These are phyloP conservation scores for Tubosaeta sp. DNA, from an alignment of 768 basidiomycete genomes.

Conservation along the genomic window DNA sequence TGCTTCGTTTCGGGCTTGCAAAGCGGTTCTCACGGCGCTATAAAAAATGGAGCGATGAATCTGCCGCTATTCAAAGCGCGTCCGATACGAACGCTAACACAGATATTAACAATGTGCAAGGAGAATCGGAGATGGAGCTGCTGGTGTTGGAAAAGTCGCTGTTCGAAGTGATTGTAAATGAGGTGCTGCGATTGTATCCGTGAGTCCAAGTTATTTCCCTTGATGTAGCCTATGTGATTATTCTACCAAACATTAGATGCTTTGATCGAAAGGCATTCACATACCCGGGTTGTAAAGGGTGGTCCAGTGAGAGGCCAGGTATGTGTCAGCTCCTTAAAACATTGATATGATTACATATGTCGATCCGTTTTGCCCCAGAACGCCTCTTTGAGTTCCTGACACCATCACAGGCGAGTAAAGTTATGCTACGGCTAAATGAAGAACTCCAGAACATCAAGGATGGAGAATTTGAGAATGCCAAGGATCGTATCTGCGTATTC, in stretches of 20 bases:
- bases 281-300: background rate
- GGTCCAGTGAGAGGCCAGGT: conserved; percentile 2
- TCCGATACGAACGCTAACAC: accelerated
- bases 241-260: background rate
- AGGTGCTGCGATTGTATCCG: conserved; percentile 9
- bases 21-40: conserved; percentile 23
- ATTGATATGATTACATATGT: background rate
- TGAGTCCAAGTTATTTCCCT: background rate
- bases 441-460: conserved; percentile 3
- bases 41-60: conserved; percentile 19
- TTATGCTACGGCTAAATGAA: background rate
- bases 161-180: conserved; percentile 25
- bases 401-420: conserved; percentile 7
- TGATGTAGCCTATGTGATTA: background rate
- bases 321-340: background rate
- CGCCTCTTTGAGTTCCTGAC: background rate
- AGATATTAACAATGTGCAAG: background rate
- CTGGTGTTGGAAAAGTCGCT: conserved; percentile 13
- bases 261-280: conserved; percentile 13
- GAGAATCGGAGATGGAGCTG: conserved; percentile 2
- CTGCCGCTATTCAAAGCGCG: background rate
- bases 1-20: conserved; percentile 27
- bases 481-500: background rate
- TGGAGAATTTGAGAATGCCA: conserved; percentile 1
- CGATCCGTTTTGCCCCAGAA: conserved; percentile 2